These are phyloP conservation scores for Punctularia strigosozonata DNA, from an alignment of 768 basidiomycete species.

Conservation along the genomic window DNA sequence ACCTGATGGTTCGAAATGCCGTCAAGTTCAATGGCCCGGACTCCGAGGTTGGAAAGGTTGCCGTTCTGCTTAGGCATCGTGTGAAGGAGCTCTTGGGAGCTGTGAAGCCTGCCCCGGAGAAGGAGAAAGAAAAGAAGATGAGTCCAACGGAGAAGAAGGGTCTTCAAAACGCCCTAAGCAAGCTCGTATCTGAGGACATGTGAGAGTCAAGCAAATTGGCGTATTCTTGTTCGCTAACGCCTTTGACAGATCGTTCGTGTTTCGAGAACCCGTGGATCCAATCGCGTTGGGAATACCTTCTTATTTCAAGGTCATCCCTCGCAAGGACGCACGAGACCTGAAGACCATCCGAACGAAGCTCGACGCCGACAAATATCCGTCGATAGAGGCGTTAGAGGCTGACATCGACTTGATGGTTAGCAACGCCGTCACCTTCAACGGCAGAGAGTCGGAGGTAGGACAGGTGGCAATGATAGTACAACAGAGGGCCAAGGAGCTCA, in stretches of 20 bases:
- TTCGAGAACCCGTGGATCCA: constrained; percentile 85
- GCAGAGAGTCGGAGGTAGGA: constrained; percentile 67
- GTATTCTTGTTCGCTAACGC: too few species aligned
- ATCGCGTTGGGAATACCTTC: constrained; percentile 70
- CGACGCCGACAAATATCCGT: constrained; percentile 73
- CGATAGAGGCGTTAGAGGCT: constrained; percentile 65
- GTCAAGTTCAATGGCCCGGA: constrained; percentile 78
- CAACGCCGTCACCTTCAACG: constrained; percentile 88
- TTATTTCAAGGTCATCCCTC: constrained; percentile 79
- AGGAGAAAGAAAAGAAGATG: constrained; percentile 70
- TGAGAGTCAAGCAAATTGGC: constrained; percentile 20
- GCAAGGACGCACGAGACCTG: constrained; percentile 81
- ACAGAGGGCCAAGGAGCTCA: constrained; percentile 41
- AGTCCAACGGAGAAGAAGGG: constrained; percentile 71
- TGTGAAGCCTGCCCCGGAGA: constrained; percentile 47
- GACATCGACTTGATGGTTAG: constrained; percentile 82
- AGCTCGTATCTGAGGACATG: constrained; percentile 58
- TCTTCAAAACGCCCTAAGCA: constrained; percentile 57
- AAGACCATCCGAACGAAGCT: constrained; percentile 71
- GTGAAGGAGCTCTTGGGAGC: constrained; percentile 39
- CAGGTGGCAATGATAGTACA: constrained; percentile 36
- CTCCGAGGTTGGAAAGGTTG: constrained; percentile 64
- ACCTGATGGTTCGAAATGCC: constrained; percentile 83
- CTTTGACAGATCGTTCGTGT: constrained; percentile 52
- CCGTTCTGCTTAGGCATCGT: constrained; percentile 36